phyloP scores from a whole-genome alignment of 2,329 filamentous ascomycete genomes.

The Aureobasidium sp. region DNA sequence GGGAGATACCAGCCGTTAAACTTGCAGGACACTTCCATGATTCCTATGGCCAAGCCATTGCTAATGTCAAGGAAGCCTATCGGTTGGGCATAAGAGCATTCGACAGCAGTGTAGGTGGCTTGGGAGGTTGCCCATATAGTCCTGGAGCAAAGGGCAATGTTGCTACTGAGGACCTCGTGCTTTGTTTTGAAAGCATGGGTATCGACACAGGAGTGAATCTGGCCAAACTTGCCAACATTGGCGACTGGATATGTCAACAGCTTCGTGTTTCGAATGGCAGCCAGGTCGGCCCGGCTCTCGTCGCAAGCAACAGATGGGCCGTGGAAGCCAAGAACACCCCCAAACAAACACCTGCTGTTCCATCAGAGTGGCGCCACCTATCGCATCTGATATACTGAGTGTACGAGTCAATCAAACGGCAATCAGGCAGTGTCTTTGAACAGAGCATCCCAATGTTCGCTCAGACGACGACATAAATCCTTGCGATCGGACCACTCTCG shows the following conservation, averaged over 20 bases:
- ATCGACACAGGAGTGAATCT: constrained; percentile 66
- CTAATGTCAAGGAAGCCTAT: constrained; percentile 68
- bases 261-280: constrained; percentile 56
- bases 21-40: constrained; percentile 83
- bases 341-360: background rate
- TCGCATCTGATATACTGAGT: background rate
- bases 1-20: constrained; percentile 60
- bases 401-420: background rate
- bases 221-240: constrained; percentile 57
- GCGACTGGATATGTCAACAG: constrained; percentile 60
- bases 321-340: background rate
- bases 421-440: background rate
- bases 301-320: constrained; percentile 11
- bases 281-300: constrained; percentile 52
- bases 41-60: constrained; percentile 74
- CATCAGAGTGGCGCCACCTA: background rate
- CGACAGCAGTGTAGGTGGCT: constrained; percentile 68
- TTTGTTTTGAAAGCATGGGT: constrained; percentile 63
- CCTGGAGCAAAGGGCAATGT: constrained; percentile 83
- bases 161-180: constrained; percentile 74
- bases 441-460: constrained; percentile 11
- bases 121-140: constrained; percentile 79
- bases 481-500: constrained; percentile 15
- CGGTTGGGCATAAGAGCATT: constrained; percentile 71
- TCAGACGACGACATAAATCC: constrained; percentile 14